Conservation (phyloP, 768 basidiomycete species). For the Clitopilus hobsonii region DNA sequence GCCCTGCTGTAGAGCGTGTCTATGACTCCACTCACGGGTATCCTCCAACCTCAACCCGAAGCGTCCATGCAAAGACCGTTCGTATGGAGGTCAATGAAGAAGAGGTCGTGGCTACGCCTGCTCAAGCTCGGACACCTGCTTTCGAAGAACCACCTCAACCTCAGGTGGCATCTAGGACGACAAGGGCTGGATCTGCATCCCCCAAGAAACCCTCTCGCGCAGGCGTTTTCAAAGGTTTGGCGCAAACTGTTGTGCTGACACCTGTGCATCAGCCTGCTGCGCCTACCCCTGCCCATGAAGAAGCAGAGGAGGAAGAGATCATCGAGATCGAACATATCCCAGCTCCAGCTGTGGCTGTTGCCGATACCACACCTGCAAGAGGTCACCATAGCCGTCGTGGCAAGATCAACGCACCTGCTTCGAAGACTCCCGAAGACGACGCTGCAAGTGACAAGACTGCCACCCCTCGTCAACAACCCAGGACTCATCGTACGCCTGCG, state of each 20-base stretch:
- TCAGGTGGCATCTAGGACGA: not conserved
- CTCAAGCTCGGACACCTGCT: not conserved
- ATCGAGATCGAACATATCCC: not conserved
- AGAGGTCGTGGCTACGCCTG: not conserved
- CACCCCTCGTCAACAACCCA: not conserved
- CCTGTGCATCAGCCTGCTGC: not conserved
- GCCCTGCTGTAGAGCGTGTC: not conserved
- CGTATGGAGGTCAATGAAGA: not conserved
- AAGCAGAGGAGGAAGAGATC: constrained; percentile 3
- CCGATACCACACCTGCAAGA: not conserved
- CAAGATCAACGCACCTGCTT: not conserved
- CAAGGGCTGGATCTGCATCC: not conserved
- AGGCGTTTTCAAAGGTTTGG: no score
- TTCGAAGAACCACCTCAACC: not conserved
- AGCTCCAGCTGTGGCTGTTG: not conserved
- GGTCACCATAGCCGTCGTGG: not conserved
- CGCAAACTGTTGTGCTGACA: not conserved
- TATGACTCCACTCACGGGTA: not conserved
- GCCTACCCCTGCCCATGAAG: not conserved
- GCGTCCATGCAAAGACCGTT: not conserved
- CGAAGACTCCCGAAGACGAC: not conserved
- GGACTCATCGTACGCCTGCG: constrained; percentile 4
- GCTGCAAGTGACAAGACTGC: not conserved
- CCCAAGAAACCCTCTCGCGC: not conserved
- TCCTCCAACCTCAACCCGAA: not conserved